A percentile compares a stretch with the other conserved stretches of the same genome.
These are phyloP conservation scores for Penicillium sclerotiorum DNA, from an alignment of 2,329 filamentous ascomycete genomes.

Conservation along the genomic window DNA sequence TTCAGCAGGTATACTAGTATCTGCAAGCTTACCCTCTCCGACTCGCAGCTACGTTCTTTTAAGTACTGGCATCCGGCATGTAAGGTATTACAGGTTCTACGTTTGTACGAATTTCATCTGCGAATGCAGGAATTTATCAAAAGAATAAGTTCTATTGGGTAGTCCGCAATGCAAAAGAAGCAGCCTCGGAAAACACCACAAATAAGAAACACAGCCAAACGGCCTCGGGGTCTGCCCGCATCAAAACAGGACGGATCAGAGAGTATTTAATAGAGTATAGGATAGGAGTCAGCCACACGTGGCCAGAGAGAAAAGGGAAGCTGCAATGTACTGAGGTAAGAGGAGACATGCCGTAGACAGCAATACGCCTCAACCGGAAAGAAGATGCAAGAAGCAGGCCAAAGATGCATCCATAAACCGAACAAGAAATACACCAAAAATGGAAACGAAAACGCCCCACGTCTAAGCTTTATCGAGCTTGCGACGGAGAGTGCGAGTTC, in stretches of 20 bases:
- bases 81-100: no score
- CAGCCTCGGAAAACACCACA: conserved; percentile 7
- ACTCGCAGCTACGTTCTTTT: no score
- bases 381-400: conserved; percentile 26
- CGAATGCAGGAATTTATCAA: conserved; percentile 2
- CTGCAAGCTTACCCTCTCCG: no score
- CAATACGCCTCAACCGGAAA: conserved; percentile 17
- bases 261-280: conserved; percentile 24
- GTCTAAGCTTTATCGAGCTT: conserved; percentile 69
- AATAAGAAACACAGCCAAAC: conserved; percentile 5
- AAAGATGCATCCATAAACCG: conserved; percentile 23
- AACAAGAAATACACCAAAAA: conserved; percentile 16
- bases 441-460: conserved; percentile 3
- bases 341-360: conserved; percentile 26
- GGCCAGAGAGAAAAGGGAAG: conserved; percentile 12
- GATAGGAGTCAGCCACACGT: conserved; percentile 16
- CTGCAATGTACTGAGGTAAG: conserved; percentile 16
- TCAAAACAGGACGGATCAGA: conserved; percentile 14
- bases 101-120: no score
- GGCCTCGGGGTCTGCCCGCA: conserved; percentile 1
- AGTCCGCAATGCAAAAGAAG: conserved; percentile 16
- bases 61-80: no score
- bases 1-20: no score
- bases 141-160: conserved; percentile 20
- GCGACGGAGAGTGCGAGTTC: conserved; percentile 82